These are phyloP conservation scores for Parathielavia hyrcaniae DNA, from an alignment of 495 filamentous ascomycete genomes.

Conservation along the genomic window DNA sequence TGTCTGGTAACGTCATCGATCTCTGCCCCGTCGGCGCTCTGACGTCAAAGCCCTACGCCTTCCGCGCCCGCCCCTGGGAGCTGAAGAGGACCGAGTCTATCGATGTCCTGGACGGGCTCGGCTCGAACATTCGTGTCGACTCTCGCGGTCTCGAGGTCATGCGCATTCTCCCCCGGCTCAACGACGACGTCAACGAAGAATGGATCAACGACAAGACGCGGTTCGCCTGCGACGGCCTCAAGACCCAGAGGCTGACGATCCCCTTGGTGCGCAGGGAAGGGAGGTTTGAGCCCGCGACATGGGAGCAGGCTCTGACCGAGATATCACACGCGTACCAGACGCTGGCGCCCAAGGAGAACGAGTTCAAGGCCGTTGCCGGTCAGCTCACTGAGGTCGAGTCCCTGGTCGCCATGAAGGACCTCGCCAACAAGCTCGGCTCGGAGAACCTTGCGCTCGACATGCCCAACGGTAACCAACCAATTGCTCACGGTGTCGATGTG, in stretches of 20 bases:
- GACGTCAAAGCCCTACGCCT: constrained; percentile 95
- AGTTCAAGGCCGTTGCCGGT: constrained; percentile 93
- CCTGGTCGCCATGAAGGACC: constrained; percentile 91
- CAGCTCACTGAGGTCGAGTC: constrained; percentile 86
- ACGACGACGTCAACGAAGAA: constrained; percentile 97
- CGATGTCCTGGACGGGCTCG: constrained; percentile 86
- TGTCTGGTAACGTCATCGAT: constrained; percentile 97
- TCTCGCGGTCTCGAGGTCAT: constrained; percentile 93
- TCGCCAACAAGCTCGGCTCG: constrained; percentile 90
- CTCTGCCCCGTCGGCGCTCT: constrained; percentile 95
- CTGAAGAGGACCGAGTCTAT: constrained; percentile 88
- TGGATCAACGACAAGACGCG: constrained; percentile 99
- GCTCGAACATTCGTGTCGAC: constrained; percentile 91
- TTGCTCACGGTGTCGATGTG: constrained; percentile 89
- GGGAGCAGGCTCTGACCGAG: constrained; percentile 89
- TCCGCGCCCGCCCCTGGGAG: constrained; percentile 95
- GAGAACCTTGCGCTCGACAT: constrained; percentile 94
- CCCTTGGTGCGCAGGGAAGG: constrained; percentile 82
- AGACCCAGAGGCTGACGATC: constrained; percentile 87
- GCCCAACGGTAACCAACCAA: constrained; percentile 70
- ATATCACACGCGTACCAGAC: constrained; percentile 70
- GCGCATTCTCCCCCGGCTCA: constrained; percentile 84
- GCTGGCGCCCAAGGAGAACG: constrained; percentile 72
- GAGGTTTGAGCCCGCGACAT: constrained; percentile 82
- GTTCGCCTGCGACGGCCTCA: constrained; percentile 95